phyloP scores from a whole-genome alignment of 441 rosid genomes.

The Syzygium syzygioides region DNA sequence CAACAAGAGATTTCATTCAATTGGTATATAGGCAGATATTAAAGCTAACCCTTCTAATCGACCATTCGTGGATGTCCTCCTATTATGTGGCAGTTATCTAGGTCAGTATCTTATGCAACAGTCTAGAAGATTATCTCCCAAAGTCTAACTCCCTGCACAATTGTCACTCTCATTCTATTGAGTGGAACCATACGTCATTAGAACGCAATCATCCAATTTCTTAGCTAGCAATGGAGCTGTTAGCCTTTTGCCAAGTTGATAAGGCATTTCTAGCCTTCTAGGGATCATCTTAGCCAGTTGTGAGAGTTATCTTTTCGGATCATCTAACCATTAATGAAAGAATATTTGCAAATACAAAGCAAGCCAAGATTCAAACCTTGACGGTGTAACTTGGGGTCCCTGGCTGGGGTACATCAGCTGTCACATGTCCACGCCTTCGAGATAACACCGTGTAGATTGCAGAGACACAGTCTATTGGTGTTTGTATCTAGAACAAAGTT shows the following conservation, averaged over 20 bases:
- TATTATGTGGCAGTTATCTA: neutral
- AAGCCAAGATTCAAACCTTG: slow-evolving; percentile 41
- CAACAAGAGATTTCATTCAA: neutral
- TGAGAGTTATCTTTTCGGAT: neutral
- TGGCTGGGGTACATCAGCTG: slow-evolving; percentile 97
- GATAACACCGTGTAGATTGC: slow-evolving; percentile 93
- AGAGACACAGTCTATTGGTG: slow-evolving; percentile 93
- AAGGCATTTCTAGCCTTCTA: neutral
- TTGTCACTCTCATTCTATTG: neutral
- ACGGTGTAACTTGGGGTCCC: slow-evolving; percentile 95
- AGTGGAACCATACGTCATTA: neutral
- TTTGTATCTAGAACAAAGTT: slow-evolving; percentile 68
- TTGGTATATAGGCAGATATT: neutral
- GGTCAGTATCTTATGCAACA: neutral
- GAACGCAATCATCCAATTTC: neutral
- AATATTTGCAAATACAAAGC: neutral
- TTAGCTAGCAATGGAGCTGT: neutral
- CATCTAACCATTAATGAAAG: neutral
- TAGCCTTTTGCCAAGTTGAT: neutral
- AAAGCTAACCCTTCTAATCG: neutral
- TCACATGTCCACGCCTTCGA: slow-evolving; percentile 97
- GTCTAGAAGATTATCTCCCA: neutral
- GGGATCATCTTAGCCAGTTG: neutral
- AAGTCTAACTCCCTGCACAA: neutral
- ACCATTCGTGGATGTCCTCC: neutral